Base-by-base conservation (phyloP, 768 basidiomycete genomes). In the Tephrocybe sp. region DNA sequence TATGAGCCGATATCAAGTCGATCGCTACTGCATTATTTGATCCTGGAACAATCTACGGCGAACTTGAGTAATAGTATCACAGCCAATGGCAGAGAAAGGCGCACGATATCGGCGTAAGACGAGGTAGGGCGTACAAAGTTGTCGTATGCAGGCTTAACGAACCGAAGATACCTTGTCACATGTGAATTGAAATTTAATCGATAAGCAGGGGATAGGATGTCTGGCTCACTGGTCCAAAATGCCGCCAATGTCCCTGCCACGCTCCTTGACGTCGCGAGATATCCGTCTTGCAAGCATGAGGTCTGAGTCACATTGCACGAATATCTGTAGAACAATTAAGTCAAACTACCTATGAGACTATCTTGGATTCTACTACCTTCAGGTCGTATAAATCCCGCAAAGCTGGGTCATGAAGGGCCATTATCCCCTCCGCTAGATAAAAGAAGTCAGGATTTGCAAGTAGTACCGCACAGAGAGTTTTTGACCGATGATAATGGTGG, bases 261-360 rank as follows among this genome's bases (percentile, higher is more conserved):
- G 81, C 65, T 99, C 94, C 59, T 83, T 80, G 15, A 91, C 81
- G 60, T 98, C 97, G 47, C 97, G 78, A 54, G 82, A 76, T 46
- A 99, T 87, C 31, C 97, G 83, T 49, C 97, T 83, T 1, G 96
- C 92, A 40, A 99, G 85, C 97, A 99, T 99, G 18, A 98, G 72
- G 65, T 99, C 97, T 7, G 94, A 87, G 64, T 98, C 94, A 51
- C 88, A 90, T 73, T 96, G 91, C 6, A 94, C 92, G 55, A 92
- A 94, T 4, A 94, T 75, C 87, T 91, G 6, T 13, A 25, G n/a
- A n/a, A n/a, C n/a, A n/a, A n/a, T n/a, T n/a, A n/a, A n/a, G n/a
- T n/a, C n/a, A n/a, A n/a, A n/a, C n/a, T n/a, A n/a, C n/a, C n/a
- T n/a, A n/a, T n/a, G n/a, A n/a, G n/a, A n/a, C n/a, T n/a, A n/a